These are phyloP conservation scores for Baorangia bicolor DNA, from an alignment of 768 basidiomycete genomes.

Conservation along the genomic window DNA sequence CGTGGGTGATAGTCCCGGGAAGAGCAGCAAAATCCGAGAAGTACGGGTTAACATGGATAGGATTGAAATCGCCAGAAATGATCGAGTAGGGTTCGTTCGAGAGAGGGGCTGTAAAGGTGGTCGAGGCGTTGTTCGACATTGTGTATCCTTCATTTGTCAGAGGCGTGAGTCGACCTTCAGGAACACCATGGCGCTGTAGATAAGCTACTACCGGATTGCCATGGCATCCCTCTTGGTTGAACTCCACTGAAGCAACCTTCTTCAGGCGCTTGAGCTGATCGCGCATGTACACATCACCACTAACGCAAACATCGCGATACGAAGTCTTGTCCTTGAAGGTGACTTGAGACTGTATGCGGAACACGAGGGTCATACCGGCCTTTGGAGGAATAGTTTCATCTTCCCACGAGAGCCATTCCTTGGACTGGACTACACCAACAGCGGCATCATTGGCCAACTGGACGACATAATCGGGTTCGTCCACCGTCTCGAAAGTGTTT, in stretches of 20 bases:
- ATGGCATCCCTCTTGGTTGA: slow-evolving; percentile 80
- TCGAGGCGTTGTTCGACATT: slow-evolving; percentile 61
- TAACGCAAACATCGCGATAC: slow-evolving; percentile 76
- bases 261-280: slow-evolving; percentile 86
- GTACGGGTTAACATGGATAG: slow-evolving; percentile 98
- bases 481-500: slow-evolving; percentile 92
- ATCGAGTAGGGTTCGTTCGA: slow-evolving; percentile 96
- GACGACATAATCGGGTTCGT: slow-evolving; percentile 87
- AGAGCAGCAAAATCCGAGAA: slow-evolving; percentile 92
- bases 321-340: slow-evolving; percentile 90
- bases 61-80: slow-evolving; percentile 97
- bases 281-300: slow-evolving; percentile 83
- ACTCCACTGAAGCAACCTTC: slow-evolving; percentile 86
- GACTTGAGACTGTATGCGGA: slow-evolving; percentile 84
- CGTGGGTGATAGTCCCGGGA: slow-evolving; percentile 96
- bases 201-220: slow-evolving; percentile 95
- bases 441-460: slow-evolving; percentile 70
- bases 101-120: slow-evolving; percentile 76
- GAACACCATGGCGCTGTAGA: slow-evolving; percentile 84
- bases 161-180: slow-evolving; percentile 73
- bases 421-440: slow-evolving; percentile 89
- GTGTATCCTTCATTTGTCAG: slow-evolving; percentile 87
- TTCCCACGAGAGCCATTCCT: slow-evolving; percentile 98
- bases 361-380: slow-evolving; percentile 81
- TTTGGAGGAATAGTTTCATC: slow-evolving; percentile 75